Conservation (phyloP, 1,139 yeast species). For the Kodamaea sp. region DNA sequence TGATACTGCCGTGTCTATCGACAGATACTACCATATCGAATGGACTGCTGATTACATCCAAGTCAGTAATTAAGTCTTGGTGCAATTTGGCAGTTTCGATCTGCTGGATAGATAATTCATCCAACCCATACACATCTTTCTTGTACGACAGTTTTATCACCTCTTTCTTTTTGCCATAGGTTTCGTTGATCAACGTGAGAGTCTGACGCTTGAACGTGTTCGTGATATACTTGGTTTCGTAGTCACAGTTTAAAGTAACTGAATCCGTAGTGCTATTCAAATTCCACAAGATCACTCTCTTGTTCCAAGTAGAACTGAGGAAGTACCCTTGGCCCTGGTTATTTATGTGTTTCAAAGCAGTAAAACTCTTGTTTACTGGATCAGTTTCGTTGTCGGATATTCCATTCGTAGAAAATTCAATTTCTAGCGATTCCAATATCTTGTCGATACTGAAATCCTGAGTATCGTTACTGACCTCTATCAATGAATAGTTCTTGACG, state of each 20-base stretch:
- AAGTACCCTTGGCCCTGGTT: conserved; percentile 15
- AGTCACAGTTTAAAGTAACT: conserved; percentile 16
- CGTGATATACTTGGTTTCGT: conserved; percentile 13
- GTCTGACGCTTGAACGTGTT: conserved; percentile 10
- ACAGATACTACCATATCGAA: conserved; percentile 62
- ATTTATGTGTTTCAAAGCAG: conserved; percentile 13
- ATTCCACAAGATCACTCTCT: conserved; percentile 37
- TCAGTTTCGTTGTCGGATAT: conserved; percentile 10
- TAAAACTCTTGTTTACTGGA: conserved; percentile 15
- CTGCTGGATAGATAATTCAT: conserved; percentile 11
- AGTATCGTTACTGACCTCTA: conserved; percentile 26
- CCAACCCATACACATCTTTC: conserved; percentile 8
- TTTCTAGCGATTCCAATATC: conserved; percentile 12
- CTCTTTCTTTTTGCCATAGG: conserved; percentile 8
- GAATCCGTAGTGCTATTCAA: conserved; percentile 27
- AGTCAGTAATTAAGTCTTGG: conserved; percentile 51
- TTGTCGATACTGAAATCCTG: conserved; percentile 22
- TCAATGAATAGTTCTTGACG: conserved; percentile 35
- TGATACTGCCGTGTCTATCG: conserved; percentile 63
- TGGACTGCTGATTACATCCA: conserved; percentile 50
- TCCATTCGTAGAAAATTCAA: conserved; percentile 12
- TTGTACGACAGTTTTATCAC: conserved; percentile 5
- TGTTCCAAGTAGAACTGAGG: conserved; percentile 30
- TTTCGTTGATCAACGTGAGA: conserved; percentile 12
- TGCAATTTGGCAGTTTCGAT: conserved; percentile 23